phyloP scores from a whole-genome alignment of 2,329 filamentous ascomycete genomes.

The Aureobasidium sp. region DNA sequence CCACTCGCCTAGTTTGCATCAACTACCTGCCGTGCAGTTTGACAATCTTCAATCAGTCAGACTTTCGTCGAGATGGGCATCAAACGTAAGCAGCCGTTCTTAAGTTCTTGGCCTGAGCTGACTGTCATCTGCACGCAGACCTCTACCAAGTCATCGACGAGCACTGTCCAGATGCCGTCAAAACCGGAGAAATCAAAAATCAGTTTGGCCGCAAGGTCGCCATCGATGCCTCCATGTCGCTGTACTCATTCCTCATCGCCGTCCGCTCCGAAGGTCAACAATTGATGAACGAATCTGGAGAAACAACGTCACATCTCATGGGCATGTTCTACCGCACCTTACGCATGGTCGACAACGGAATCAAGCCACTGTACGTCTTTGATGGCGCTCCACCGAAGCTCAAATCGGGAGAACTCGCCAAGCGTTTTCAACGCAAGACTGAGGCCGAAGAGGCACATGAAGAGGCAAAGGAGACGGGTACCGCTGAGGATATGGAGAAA shows the following conservation, averaged over 20 bases:
- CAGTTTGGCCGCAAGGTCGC: constrained; percentile 98
- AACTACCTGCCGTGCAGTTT: no score
- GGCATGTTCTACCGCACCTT: constrained; percentile 99
- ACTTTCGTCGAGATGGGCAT: constrained; percentile 33
- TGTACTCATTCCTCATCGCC: constrained; percentile 97
- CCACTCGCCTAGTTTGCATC: no score
- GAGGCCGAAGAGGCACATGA: constrained; percentile 86
- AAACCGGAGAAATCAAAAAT: constrained; percentile 96
- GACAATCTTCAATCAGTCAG: no score
- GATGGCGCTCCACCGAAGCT: constrained; percentile 94
- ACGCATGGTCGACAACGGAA: constrained; percentile 96
- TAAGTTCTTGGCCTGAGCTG: neutral
- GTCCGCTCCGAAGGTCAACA: constrained; percentile 95
- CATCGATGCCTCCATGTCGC: constrained; percentile 95
- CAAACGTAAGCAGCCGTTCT: constrained; percentile 26
- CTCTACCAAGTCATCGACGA: constrained; percentile 44
- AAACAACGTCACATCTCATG: constrained; percentile 97
- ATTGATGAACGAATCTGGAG: constrained; percentile 87
- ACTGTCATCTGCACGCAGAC: constrained; percentile 22
- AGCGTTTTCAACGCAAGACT: constrained; percentile 89
- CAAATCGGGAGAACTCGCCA: constrained; percentile 93
- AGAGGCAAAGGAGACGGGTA: constrained; percentile 95
- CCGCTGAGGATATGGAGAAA: constrained; percentile 95
- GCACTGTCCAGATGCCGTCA: constrained; percentile 86
- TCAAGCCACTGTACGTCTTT: constrained; percentile 97